Conservation (phyloP, 208 protist genomes). For the Endotrypanum monterogeii region DNA sequence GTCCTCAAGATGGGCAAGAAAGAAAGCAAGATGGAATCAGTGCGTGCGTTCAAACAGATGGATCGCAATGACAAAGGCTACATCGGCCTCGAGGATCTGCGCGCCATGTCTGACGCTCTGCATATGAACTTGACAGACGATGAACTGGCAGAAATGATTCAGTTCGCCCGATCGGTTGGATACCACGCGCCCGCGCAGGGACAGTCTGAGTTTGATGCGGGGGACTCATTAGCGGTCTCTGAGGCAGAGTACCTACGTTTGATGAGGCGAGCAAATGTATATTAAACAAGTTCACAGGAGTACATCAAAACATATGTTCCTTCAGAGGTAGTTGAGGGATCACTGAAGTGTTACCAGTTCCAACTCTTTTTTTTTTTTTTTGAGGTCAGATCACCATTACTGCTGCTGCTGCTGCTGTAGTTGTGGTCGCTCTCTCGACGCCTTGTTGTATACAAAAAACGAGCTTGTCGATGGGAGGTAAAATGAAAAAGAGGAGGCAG, state of each 20-base stretch:
- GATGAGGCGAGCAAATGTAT: constrained; percentile 96
- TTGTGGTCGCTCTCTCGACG: neutral
- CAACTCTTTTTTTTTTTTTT: neutral
- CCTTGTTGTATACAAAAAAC: too few species aligned
- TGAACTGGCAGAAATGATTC: constrained; percentile 97
- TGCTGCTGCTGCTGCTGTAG: neutral
- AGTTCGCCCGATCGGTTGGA: constrained; percentile 86
- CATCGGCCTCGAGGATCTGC: constrained; percentile 96
- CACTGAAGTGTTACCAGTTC: neutral
- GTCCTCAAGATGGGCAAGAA: constrained; percentile 79
- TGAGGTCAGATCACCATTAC: constrained; percentile 2
- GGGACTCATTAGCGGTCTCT: constrained; percentile 72
- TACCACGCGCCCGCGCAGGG: constrained; percentile 25
- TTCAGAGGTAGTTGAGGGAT: neutral
- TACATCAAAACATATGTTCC: too few species aligned
- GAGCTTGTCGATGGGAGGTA: neutral
- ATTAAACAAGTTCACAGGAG: constrained; percentile 29
- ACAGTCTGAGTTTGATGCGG: constrained; percentile 60
- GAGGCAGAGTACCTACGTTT: constrained; percentile 96
- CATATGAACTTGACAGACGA: constrained; percentile 96
- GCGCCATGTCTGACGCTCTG: constrained; percentile 88
- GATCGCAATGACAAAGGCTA: constrained; percentile 92
- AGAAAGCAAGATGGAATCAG: constrained; percentile 83
- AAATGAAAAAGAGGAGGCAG: neutral
- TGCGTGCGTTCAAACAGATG: constrained; percentile 94